phyloP scores from a whole-genome alignment of 2,329 filamentous ascomycete species.

The Neofusicoccum kwambonambiense region DNA sequence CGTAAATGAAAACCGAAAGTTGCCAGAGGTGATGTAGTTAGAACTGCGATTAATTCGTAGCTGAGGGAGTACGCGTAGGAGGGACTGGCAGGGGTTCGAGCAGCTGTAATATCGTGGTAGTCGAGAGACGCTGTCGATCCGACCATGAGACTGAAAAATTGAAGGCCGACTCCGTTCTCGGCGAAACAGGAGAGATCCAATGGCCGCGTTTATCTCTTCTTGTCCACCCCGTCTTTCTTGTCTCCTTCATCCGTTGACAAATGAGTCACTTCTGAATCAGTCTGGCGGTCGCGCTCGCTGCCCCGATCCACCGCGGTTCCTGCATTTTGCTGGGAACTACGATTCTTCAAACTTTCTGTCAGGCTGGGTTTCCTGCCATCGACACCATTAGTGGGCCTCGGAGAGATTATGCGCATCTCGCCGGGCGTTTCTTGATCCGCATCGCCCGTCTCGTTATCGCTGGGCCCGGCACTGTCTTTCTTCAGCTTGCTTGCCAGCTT shows the following conservation, averaged over 20 bases:
- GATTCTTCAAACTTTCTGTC: neutral
- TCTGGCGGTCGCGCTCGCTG: neutral
- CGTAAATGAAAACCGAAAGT: no score
- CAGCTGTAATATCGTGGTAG: no score
- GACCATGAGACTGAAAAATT: no score
- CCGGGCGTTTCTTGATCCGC: neutral
- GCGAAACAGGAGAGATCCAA: no score
- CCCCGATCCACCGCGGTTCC: neutral
- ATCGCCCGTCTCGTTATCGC: neutral
- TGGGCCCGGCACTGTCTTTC: neutral
- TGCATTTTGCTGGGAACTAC: neutral
- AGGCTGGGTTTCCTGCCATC: neutral
- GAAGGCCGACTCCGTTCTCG: no score
- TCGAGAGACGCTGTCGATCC: no score
- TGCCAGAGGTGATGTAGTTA: no score
- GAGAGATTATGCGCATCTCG: neutral
- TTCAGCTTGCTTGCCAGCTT: neutral
- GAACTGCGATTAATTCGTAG: no score
- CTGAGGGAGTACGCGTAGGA: no score
- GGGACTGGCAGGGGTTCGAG: no score
- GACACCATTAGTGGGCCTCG: neutral
- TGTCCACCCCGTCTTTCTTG: neutral
- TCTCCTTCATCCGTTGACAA: neutral
- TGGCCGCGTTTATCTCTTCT: neutral
- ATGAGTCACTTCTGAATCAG: neutral